Evolutionary conservation across 768 basidiomycete genomes (phyloP).

Genomic region (Tulasnella sp.): DNA sequence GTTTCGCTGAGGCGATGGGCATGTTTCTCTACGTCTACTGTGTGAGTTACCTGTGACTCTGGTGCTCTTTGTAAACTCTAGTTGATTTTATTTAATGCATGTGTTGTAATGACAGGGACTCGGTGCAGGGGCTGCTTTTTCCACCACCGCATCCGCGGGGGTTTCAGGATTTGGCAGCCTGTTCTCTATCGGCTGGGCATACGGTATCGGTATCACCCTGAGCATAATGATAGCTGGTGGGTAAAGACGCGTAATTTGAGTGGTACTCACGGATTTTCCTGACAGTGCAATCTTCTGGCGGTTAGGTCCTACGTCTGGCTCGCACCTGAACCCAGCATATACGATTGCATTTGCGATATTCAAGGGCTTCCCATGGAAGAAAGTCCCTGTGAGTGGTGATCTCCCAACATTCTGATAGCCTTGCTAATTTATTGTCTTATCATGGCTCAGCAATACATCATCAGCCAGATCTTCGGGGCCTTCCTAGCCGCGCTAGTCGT

Average conservation of each 20-base stretch:
- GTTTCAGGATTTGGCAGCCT: no score
- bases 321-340: slow-evolving; percentile 52
- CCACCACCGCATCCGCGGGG: no score
- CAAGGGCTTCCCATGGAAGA: slow-evolving; percentile 24
- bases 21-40: slow-evolving; percentile 51
- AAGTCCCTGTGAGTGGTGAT: slow-evolving; percentile 16
- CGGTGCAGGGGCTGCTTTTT: no score
- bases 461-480: slow-evolving; percentile 4
- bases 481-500: slow-evolving; percentile 9
- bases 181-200: no score
- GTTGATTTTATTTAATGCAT: no score
- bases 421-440: neutral
- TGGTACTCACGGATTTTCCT: no score
- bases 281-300: neutral
- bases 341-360: slow-evolving; percentile 21
- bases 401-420: neutral
- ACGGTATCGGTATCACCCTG: no score
- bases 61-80: no score
- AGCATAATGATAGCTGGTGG: no score
- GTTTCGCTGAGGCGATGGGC: slow-evolving; percentile 31
- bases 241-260: no score
- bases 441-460: slow-evolving; percentile 6
- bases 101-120: no score
- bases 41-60: no score
- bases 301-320: slow-evolving; percentile 37